phyloP scores from a whole-genome alignment of 2,329 filamentous ascomycete species.

The Didymellaceae sp. region DNA sequence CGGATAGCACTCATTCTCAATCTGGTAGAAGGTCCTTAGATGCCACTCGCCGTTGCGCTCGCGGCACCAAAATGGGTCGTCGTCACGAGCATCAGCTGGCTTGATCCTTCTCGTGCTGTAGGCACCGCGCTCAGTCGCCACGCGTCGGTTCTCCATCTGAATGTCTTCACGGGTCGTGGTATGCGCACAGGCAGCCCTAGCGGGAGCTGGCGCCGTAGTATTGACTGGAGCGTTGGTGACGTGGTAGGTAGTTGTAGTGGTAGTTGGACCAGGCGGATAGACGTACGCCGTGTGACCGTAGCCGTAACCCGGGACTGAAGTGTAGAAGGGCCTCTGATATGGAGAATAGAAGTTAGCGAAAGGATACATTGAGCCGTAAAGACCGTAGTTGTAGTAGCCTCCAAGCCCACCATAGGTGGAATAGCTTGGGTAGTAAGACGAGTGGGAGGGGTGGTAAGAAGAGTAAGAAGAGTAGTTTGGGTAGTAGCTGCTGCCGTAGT shows the following conservation, averaged over 20 bases:
- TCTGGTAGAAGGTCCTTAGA: constrained; percentile 45
- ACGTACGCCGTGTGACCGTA: constrained; percentile 28
- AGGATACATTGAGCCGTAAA: constrained; percentile 38
- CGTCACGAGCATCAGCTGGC: constrained; percentile 41
- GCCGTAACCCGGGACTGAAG: constrained; percentile 28
- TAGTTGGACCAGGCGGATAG: constrained; percentile 31
- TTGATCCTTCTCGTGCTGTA: constrained; percentile 40
- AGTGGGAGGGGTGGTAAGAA: too few relatives aligned
- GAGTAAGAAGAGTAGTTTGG: constrained; percentile 20
- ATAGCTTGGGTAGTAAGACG: constrained; percentile 17
- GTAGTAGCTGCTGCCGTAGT: constrained; percentile 22
- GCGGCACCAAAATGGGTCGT: constrained; percentile 48
- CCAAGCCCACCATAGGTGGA: constrained; percentile 25
- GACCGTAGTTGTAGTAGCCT: constrained; percentile 33
- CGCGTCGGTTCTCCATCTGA: constrained; percentile 37
- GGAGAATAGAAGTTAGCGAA: constrained; percentile 46
- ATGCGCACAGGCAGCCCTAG: constrained; percentile 23
- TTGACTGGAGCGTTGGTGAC: constrained; percentile 28
- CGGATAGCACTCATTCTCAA: constrained; percentile 48
- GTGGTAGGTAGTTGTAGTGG: constrained; percentile 33
- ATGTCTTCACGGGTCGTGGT: constrained; percentile 33
- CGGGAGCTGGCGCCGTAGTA: constrained; percentile 7
- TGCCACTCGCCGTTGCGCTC: constrained; percentile 48
- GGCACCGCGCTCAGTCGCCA: constrained; percentile 42
- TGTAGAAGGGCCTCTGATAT: constrained; percentile 44